Base-by-base conservation (phyloP, 2,329 filamentous ascomycete genomes). In the Pezizomycotina sp. region DNA sequence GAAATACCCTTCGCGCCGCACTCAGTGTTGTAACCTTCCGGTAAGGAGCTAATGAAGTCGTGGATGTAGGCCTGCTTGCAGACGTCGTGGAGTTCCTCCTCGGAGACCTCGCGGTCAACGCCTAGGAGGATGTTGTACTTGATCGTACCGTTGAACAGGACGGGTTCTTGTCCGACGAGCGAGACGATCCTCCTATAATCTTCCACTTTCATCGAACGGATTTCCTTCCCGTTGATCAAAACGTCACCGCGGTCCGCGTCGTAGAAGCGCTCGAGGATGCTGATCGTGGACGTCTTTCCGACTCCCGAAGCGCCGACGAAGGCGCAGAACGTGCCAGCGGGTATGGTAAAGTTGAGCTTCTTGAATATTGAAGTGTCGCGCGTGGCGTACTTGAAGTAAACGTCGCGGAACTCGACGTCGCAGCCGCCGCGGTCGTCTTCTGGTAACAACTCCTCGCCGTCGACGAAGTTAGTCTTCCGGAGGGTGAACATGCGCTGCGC, bases 11-110 rank as follows among this genome's bases (percentile, higher is more conserved):
- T 66, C 36, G 71, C 71, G 21, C 77, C 77, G 19, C 80, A 64
- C 34, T 69, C 58, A 1, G 77, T 82, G 44, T 69, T 62, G 54
- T 78, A 79, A 1, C 74, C 74, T 6, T 72, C 65, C 0, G 76
- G 73, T 1, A 82, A 61, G 3, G 67, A 72, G 19, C 64, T 57
- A 49, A 82, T 71, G 53, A 81, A 82, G 25, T 78, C 75, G 52
- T 77, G 67, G 36, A 80, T 73, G 15, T 71, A 74, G 4, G 76
- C 76, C 47, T 71, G 66, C 39, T 62, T 62, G 46, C 68, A 72
- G 13, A 59, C 65, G 32, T 62, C 58, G 50, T 68, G 59, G 7
- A 74, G 55, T 32, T 62, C 55, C 35, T 62, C 65, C 2, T 71
- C 65, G 5, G 57, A 54, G 0, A 61, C 58, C 0, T 74, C 56